phyloP scores from a whole-genome alignment of 2,329 filamentous ascomycete species.

The Hymenoscyphus fructigenus region DNA sequence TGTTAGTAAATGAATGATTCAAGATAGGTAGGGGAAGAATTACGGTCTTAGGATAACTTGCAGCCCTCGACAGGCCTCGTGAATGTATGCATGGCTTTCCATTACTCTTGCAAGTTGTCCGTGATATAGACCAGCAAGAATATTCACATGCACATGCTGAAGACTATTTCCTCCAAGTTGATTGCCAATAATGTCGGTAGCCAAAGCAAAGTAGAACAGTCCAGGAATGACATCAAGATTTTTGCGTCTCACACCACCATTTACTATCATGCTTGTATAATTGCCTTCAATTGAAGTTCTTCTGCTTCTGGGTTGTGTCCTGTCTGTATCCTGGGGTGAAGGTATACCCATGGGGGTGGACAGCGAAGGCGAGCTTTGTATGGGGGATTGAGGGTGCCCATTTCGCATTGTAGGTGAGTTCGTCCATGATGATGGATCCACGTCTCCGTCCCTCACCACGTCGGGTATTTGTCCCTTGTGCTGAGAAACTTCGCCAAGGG shows the following conservation, averaged over 20 bases:
- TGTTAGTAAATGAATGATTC: conserved; percentile 11
- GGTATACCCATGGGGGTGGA: conserved; percentile 45
- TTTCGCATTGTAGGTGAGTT: conserved; percentile 44
- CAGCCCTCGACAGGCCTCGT: conserved; percentile 55
- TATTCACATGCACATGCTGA: conserved; percentile 78
- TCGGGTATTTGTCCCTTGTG: conserved; percentile 56
- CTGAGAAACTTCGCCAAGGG: conserved; percentile 79
- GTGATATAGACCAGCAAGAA: conserved; percentile 84
- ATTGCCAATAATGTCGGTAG: conserved; percentile 81
- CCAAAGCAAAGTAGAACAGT: conserved; percentile 83
- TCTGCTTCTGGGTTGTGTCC: conserved; percentile 41
- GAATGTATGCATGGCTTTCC: conserved; percentile 71
- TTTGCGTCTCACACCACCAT: conserved; percentile 36
- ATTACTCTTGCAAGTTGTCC: conserved; percentile 84
- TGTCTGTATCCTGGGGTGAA: conserved; percentile 53
- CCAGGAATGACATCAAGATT: conserved; percentile 89
- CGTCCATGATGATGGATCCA: conserved; percentile 16
- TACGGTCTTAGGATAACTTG: conserved; percentile 73
- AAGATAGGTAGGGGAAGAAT: background rate
- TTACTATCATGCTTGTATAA: conserved; percentile 25
- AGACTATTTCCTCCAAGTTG: conserved; percentile 79
- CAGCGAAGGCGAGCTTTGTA: conserved; percentile 54
- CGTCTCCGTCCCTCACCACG: conserved; percentile 46
- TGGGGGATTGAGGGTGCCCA: conserved; percentile 52
- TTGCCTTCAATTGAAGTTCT: conserved; percentile 51